Base-by-base conservation (phyloP, 1,284 basidiomycete species). In the Leccinum pachyderme region DNA sequence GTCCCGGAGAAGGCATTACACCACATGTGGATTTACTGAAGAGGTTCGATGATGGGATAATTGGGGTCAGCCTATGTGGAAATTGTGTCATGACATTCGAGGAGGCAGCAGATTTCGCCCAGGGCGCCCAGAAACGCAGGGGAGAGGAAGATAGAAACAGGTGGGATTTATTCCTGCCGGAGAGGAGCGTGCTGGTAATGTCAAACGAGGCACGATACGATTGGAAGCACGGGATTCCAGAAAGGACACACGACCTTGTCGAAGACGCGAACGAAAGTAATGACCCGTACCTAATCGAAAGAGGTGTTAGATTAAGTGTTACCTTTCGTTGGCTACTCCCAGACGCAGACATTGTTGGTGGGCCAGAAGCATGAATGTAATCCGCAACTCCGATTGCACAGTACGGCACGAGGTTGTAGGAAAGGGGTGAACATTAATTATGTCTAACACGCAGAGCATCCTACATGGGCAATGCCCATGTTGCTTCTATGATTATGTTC, bases 311-410 rank as follows among this genome's bases (percentile, higher is more conserved):
- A 45, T 70, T 92, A 56, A 92, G 89, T 65, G 77, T 93, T 49
- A 93, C 90, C 5, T 86, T 90, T 70, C 77, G 91, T 45, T 89
- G 89, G 86, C 64, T 93, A 49, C 75, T 90, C 11, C 82, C 85
- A 22, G 89, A 88, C 0, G 90, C 89, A 45, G 86, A 92, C 56
- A 68, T 89, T 29, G 83, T 92, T 13, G 89, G 89, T 39, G 72
- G 84, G 24, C 64, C 64, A 25, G 66, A 61, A 47, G 7, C 22
- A 27, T 61, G 35, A 60, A 18, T 46, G 18, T 54, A 41, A 51
- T 47, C 13, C 39, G 13, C 27, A 48, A 50, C 27, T 55, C 54
- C 39, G 13, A 53, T 47, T 25, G 37, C 13, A 27, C 22, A 41
- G 48, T n/a, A 37, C 5, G 18, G 49, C 47, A 55, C 56, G 51